These are phyloP conservation scores for Leccinum disarticulatum DNA, from an alignment of 768 basidiomycete genomes.

Conservation along the genomic window DNA sequence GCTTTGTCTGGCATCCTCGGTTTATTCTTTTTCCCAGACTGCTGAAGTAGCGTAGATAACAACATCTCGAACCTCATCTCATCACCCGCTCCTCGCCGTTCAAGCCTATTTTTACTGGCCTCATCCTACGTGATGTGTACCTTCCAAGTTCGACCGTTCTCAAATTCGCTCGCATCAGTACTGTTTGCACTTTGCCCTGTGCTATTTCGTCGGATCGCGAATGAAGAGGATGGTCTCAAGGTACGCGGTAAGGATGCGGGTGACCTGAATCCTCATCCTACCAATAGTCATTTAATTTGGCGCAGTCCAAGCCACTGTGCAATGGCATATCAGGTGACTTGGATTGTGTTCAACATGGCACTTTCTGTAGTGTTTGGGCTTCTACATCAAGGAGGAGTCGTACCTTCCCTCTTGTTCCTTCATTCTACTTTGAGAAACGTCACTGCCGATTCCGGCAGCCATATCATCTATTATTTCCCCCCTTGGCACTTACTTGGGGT, in stretches of 20 bases:
- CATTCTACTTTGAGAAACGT: constrained; percentile 15
- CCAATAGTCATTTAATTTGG: constrained; percentile 3
- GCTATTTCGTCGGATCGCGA: constrained; percentile 21
- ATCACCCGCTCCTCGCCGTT: constrained; percentile 14
- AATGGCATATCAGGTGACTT: constrained; percentile 21
- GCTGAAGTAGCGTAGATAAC: constrained; percentile 23
- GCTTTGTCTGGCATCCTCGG: constrained; percentile 35
- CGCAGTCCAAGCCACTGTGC: background rate
- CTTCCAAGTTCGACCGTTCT: constrained; percentile 41
- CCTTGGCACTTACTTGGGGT: constrained; percentile 36
- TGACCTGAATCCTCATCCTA: background rate
- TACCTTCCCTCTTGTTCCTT: constrained; percentile 32
- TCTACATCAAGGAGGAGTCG: constrained; percentile 13
- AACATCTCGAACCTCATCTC: constrained; percentile 25
- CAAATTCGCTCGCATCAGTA: constrained; percentile 38
- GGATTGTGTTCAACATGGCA: constrained; percentile 28
- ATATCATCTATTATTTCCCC: constrained; percentile 38
- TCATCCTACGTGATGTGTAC: constrained; percentile 39
- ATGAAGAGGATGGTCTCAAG: background rate
- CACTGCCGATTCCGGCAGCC: constrained; percentile 4
- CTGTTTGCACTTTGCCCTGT: constrained; percentile 32
- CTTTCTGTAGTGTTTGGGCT: constrained; percentile 37
- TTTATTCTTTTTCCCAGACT: constrained; percentile 11
- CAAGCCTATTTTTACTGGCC: constrained; percentile 30
- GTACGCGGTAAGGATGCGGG: background rate